Conservation (phyloP, 306 rosid species). For the Boehmeria nivea region DNA sequence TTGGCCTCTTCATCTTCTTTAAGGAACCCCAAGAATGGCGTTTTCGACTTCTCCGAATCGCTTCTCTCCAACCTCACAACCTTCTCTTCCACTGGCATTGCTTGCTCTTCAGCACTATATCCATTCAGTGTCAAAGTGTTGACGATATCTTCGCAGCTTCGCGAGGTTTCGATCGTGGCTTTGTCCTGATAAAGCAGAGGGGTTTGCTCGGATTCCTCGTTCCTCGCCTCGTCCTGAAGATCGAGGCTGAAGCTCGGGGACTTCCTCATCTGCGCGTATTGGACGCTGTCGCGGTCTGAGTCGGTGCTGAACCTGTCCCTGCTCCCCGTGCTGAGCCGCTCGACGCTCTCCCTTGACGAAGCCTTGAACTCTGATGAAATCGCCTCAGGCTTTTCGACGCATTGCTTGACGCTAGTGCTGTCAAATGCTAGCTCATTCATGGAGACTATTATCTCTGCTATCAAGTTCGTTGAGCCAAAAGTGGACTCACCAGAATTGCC, state of each 20-base stretch:
- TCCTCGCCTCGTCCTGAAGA: slow-evolving; percentile 39
- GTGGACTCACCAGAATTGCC: slow-evolving; percentile 12
- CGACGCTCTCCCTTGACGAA: slow-evolving; percentile 34
- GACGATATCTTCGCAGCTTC: slow-evolving; percentile 19
- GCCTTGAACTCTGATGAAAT: slow-evolving; percentile 22
- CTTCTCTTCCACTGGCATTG: slow-evolving; percentile 48
- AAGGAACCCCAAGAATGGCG: slow-evolving; percentile 41
- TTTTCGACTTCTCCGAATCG: slow-evolving; percentile 44
- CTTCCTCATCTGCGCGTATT: slow-evolving; percentile 42
- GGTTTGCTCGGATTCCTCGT: slow-evolving; percentile 51
- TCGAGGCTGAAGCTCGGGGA: slow-evolving; percentile 81
- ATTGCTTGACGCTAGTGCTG: slow-evolving; percentile 18
- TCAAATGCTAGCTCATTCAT: slow-evolving; percentile 27
- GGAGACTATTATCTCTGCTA: slow-evolving; percentile 24
- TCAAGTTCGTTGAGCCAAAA: slow-evolving; percentile 30
- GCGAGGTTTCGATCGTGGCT: slow-evolving; percentile 26
- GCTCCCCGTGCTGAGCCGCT: slow-evolving; percentile 60
- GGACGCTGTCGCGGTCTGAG: slow-evolving; percentile 48
- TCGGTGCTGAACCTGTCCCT: slow-evolving; percentile 58
- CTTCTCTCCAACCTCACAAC: slow-evolving; percentile 57
- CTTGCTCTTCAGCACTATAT: slow-evolving; percentile 17
- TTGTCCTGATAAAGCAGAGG: slow-evolving; percentile 47
- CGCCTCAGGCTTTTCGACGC: slow-evolving; percentile 20
- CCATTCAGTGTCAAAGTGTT: slow-evolving; percentile 20
- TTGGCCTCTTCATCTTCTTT: slow-evolving; percentile 55